Evolutionary conservation across 75 land plant species (phyloP).

Genomic region (Pseudotsuga menziesii): DNA sequence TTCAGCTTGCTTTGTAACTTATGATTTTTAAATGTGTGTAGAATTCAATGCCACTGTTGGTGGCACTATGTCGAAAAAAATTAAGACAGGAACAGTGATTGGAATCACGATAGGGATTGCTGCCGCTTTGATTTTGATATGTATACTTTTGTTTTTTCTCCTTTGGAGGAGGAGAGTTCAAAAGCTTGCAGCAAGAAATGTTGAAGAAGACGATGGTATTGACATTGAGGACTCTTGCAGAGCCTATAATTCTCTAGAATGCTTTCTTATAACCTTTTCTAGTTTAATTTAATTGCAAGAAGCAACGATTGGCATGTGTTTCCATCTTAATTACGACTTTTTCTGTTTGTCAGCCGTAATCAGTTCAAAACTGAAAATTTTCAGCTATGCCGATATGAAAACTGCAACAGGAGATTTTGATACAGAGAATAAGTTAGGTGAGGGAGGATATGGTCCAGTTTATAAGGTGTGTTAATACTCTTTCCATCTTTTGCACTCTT

Average conservation of each 20-base stretch:
- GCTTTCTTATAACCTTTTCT: neutral
- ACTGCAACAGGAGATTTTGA: slow-evolving; percentile 15
- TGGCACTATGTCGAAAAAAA: slow-evolving; percentile 15
- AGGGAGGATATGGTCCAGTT: slow-evolving; percentile 24
- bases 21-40: neutral
- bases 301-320: neutral
- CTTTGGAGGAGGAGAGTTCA: slow-evolving; percentile 10
- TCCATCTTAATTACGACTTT: neutral
- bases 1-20: neutral
- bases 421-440: slow-evolving; percentile 17
- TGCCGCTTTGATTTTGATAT: slow-evolving; percentile 6
- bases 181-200: neutral
- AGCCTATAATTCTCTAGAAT: neutral
- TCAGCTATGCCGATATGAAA: slow-evolving; percentile 35
- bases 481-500: neutral
- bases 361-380: slow-evolving; percentile 26
- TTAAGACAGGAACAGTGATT: slow-evolving; percentile 19
- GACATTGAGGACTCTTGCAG: neutral
- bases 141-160: slow-evolving; percentile 7
- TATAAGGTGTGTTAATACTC: slow-evolving; percentile 14
- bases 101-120: slow-evolving; percentile 25
- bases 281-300: neutral
- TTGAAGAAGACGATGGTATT: slow-evolving; percentile 30
- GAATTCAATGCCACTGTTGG: slow-evolving; percentile 43
- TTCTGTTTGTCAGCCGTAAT: slow-evolving; percentile 9